A percentile compares a stretch with the other conserved stretches of the same genome.
These are phyloP conservation scores for Scorias spongiosa DNA, from an alignment of 2,329 filamentous ascomycete genomes.

Conservation along the genomic window DNA sequence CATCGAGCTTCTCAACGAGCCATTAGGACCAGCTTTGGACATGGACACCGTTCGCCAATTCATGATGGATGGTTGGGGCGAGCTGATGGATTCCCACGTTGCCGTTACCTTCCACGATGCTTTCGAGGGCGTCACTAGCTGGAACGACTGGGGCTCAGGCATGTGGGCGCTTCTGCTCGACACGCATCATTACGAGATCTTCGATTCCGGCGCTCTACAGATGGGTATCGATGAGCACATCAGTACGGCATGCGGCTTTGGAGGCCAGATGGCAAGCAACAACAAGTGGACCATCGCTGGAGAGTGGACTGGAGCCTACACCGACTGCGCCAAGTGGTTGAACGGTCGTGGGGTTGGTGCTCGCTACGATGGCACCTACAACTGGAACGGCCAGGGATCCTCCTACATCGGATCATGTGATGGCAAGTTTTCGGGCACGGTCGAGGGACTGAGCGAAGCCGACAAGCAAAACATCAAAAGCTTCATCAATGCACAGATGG, in stretches of 20 bases:
- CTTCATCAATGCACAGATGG: slow-evolving; percentile 33
- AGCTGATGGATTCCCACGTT: slow-evolving; percentile 26
- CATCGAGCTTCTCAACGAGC: slow-evolving; percentile 35
- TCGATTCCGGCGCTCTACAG: slow-evolving; percentile 23
- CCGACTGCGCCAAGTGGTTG: slow-evolving; percentile 33
- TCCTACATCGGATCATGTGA: slow-evolving; percentile 28
- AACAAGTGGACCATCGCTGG: slow-evolving; percentile 33
- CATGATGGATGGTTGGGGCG: slow-evolving; percentile 34
- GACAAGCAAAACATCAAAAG: slow-evolving; percentile 29
- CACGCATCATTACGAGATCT: slow-evolving; percentile 35
- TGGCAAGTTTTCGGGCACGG: slow-evolving; percentile 29
- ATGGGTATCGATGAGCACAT: slow-evolving; percentile 26
- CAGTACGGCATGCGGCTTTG: slow-evolving; percentile 28
- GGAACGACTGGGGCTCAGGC: slow-evolving; percentile 29
- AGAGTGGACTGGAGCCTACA: slow-evolving; percentile 33
- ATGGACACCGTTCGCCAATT: slow-evolving; percentile 30
- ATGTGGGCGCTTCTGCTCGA: slow-evolving; percentile 31
- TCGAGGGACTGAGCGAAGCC: slow-evolving; percentile 24
- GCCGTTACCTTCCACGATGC: slow-evolving; percentile 33
- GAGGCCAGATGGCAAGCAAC: slow-evolving; percentile 29
- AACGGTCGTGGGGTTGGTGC: slow-evolving; percentile 33
- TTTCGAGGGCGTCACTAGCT: slow-evolving; percentile 28
- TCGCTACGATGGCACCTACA: slow-evolving; percentile 29
- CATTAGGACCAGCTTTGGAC: slow-evolving; percentile 27
- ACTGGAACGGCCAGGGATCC: slow-evolving; percentile 18